Base-by-base conservation (phyloP, 495 filamentous ascomycete species). In the Penicillium silybi region DNA sequence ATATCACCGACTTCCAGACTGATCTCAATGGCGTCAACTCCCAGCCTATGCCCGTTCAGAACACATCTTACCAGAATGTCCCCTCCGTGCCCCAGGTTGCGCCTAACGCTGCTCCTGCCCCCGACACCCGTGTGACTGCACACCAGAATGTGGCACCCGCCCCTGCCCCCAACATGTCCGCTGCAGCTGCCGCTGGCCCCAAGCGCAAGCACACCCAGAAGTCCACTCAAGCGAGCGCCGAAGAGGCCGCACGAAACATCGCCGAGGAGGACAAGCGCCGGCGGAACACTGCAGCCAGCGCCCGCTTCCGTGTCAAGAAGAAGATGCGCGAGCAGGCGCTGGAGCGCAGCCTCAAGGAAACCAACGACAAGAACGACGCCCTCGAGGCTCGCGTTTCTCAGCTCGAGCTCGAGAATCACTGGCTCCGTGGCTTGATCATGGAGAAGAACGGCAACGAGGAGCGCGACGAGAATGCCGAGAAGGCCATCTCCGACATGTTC, bases 291-390 rank as follows among this genome's bases (percentile, higher is more conserved):
- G 93, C 93, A 20, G 93, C 93, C 26, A 88, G 84, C 49, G 93
- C 93, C 8, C 88, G 93, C 23, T 98, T 98, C 84, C 88, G 93
- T 48, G 85, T 97, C 57, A 98, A 98, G 84, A 98, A 98, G 89
- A 98, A 98, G 83, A 88, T 95, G 78, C 88, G 93, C 43, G 93
- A 98, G 77, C 85, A 89, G 64, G 87, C 89, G 1, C 83, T 98
- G 43, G 93, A 97, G 73, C 86, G 85, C 61, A 82, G 82, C 34
- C 85, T 93, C 50, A 93, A 93, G 76, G 93, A 97, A 55, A 89
- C 95, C 71, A 82, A 75, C 6, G 90, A 96, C 10, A 90, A 92
- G 70, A 88, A 92, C 29, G 72, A 73, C 1, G 70, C 73, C n/a
- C 79, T 98, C 13, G 91, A 96, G 70, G 79, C 83, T 49, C 84